Percentiles rank a stretch among this genome's conserved stretches.
These are phyloP conservation scores for Kurtzmaniella cleridarum DNA, from an alignment of 805 yeast genomes.

Conservation along the genomic window DNA sequence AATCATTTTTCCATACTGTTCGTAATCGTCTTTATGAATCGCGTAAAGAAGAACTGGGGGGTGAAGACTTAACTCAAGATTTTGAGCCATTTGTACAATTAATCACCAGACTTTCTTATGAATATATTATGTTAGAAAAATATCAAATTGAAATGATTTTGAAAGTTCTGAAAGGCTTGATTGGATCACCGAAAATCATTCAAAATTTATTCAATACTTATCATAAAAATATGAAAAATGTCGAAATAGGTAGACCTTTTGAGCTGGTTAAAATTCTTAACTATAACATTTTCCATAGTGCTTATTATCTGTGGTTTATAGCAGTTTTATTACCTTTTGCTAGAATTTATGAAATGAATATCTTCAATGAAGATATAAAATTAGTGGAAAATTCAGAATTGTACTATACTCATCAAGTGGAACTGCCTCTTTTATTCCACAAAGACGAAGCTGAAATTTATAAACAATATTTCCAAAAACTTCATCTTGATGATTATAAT, in stretches of 20 bases:
- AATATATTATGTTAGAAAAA: constrained; percentile 33
- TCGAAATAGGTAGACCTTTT: background rate
- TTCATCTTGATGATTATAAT: constrained; percentile 14
- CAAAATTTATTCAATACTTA: constrained; percentile 17
- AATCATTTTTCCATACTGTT: constrained; percentile 18
- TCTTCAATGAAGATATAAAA: constrained; percentile 20
- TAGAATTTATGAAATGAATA: constrained; percentile 27
- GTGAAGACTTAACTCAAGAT: constrained; percentile 11
- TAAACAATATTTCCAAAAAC: constrained; percentile 15
- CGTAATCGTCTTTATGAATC: constrained; percentile 20
- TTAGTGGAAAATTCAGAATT: constrained; percentile 11
- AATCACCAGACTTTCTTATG: constrained; percentile 31
- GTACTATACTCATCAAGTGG: constrained; percentile 11
- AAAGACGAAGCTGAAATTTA: constrained; percentile 18
- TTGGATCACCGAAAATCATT: too few relatives aligned
- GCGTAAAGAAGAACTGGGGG: constrained; percentile 25
- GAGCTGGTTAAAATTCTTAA: constrained; percentile 27
- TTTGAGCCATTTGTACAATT: constrained; percentile 22
- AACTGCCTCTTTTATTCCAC: constrained; percentile 9
- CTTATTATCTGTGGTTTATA: constrained; percentile 34
- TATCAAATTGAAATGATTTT: constrained; percentile 32
- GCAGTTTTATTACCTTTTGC: constrained; percentile 33
- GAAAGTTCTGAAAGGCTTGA: constrained; percentile 17
- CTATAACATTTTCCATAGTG: constrained; percentile 28
- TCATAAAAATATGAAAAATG: constrained; percentile 5